Evolutionary conservation across 2,329 filamentous ascomycete species (phyloP).

Genomic region (Apiospora kogelbergensis): DNA sequence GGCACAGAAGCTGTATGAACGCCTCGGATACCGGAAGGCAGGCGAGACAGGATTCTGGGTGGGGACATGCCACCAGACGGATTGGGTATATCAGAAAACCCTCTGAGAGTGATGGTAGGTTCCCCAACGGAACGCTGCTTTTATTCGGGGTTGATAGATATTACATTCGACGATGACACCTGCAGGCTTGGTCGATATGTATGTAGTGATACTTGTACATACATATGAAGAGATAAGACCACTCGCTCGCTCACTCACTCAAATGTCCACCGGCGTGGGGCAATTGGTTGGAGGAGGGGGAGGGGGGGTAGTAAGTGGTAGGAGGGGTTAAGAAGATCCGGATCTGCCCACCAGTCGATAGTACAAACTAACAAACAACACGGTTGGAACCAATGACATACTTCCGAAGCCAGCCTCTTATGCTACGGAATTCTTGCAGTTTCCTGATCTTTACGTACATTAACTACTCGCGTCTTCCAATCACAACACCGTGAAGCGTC

Average conservation of each 20-base stretch:
- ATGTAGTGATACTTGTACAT: not conserved
- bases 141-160: not conserved
- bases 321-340: not conserved
- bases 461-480: not conserved
- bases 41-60: slow-evolving; percentile 24
- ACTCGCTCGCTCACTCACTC: too few relatives aligned
- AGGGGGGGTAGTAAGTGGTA: too few relatives aligned
- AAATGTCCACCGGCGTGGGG: not conserved
- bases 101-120: not conserved
- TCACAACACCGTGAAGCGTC: not conserved
- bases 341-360: not conserved
- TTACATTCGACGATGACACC: not conserved
- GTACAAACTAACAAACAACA: not conserved
- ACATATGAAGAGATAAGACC: not conserved
- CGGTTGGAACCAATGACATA: not conserved
- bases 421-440: not conserved
- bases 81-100: slow-evolving; percentile 21
- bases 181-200: not conserved
- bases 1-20: slow-evolving; percentile 25
- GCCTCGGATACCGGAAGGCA: slow-evolving; percentile 23
- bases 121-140: not conserved
- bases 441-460: not conserved
- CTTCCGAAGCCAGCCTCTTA: not conserved
- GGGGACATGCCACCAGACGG: slow-evolving; percentile 24
- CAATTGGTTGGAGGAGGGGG: not conserved